Conservation (phyloP, 768 basidiomycete genomes). For the Dacryopinax spathularia region DNA sequence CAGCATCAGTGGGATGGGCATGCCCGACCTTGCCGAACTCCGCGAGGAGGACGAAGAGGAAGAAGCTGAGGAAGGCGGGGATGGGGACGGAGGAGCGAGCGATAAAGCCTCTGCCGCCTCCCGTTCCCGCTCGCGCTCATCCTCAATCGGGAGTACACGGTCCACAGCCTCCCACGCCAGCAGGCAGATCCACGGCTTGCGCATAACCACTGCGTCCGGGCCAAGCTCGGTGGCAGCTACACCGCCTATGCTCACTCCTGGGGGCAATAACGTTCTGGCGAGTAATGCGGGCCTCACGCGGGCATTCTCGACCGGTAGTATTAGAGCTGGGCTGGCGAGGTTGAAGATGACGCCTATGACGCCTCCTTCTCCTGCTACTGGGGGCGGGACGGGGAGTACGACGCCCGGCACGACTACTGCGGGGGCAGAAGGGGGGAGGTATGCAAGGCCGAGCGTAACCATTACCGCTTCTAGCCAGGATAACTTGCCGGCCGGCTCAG, state of each 20-base stretch:
- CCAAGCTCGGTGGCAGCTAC: neutral
- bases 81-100: neutral
- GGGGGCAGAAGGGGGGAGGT: neutral
- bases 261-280: neutral
- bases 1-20: neutral
- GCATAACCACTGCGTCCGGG: neutral
- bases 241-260: neutral
- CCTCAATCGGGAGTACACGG: neutral
- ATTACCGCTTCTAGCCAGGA: neutral
- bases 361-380: neutral
- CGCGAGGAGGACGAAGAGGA: constrained; percentile 9
- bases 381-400: neutral
- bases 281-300: neutral
- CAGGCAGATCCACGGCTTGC: neutral
- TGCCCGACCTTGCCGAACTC: constrained; percentile 7
- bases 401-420: neutral
- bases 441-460: neutral
- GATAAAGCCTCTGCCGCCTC: no score
- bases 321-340: neutral
- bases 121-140: neutral
- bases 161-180: neutral
- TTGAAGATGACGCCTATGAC: neutral
- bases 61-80: neutral
- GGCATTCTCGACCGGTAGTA: neutral
- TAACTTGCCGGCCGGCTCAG: neutral